Conservation (phyloP, 768 basidiomycete species). For the Tricholomella constricta region DNA sequence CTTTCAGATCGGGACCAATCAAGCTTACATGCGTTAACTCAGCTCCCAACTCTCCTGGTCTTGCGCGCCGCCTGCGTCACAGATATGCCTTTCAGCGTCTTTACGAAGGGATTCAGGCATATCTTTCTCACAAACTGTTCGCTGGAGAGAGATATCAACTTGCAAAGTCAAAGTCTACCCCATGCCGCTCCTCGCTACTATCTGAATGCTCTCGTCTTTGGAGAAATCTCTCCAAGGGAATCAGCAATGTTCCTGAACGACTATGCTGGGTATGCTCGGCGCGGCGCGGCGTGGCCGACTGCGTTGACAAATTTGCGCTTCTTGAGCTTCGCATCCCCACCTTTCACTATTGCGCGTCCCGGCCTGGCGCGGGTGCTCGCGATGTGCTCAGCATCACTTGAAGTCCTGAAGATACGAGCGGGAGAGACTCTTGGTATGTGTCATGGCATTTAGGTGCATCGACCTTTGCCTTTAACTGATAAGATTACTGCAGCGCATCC, state of each 20-base stretch:
- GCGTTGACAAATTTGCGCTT: not conserved
- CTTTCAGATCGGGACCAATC: not conserved
- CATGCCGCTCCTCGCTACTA: not conserved
- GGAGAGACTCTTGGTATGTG: not conserved
- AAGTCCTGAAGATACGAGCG: not conserved
- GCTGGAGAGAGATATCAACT: too few relatives aligned
- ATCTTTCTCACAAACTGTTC: too few relatives aligned
- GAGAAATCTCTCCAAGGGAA: too few relatives aligned
- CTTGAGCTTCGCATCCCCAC: not conserved
- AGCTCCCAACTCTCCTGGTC: not conserved
- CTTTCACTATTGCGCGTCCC: not conserved
- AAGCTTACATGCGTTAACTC: not conserved
- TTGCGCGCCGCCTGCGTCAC: not conserved
- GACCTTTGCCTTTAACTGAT: too few relatives aligned
- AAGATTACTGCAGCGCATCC: too few relatives aligned
- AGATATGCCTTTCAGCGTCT: not conserved
- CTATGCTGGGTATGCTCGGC: too few relatives aligned
- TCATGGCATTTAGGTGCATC: too few relatives aligned
- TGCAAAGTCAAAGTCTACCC: too few relatives aligned
- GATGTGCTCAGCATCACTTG: not conserved
- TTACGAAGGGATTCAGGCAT: not conserved
- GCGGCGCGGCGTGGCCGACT: not conserved
- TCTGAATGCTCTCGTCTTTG: not conserved
- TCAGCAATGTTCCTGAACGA: too few relatives aligned
- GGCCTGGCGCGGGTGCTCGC: not conserved